Evolutionary conservation across 257 asterid species (phyloP).

Genomic region (Petunia secreta): DNA sequence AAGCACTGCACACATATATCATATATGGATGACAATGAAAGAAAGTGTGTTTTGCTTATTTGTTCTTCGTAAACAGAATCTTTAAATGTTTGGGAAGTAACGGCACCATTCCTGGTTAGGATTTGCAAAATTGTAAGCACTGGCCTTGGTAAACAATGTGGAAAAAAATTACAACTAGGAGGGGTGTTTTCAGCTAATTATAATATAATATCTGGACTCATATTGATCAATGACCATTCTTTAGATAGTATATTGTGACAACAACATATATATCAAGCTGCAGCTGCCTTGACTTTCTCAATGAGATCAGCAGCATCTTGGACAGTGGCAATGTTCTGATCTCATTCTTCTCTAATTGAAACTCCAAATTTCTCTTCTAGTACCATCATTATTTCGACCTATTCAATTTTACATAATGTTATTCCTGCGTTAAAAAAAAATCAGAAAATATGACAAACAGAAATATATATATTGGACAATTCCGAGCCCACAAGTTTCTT

Average conservation of each 20-base stretch:
- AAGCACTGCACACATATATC: background rate
- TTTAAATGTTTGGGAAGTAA: background rate
- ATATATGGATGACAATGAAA: background rate
- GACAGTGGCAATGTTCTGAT: slow-evolving; percentile 53
- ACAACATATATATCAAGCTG: slow-evolving; percentile 23
- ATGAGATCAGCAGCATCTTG: slow-evolving; percentile 62
- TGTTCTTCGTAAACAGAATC: background rate
- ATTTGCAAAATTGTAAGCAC: background rate
- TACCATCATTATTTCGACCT: slow-evolving; percentile 59
- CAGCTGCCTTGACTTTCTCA: slow-evolving; percentile 50
- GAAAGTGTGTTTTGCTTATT: background rate
- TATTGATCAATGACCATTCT: too few relatives aligned
- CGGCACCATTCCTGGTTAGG: too few relatives aligned
- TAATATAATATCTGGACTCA: too few relatives aligned
- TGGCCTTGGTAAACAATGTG: background rate
- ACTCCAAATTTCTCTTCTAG: slow-evolving; percentile 56
- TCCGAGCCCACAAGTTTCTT: too few relatives aligned
- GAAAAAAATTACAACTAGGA: too few relatives aligned
- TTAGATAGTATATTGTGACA: too few relatives aligned
- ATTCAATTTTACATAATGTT: background rate
- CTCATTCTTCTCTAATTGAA: slow-evolving; percentile 55
- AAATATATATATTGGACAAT: too few relatives aligned
- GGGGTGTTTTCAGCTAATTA: too few relatives aligned
- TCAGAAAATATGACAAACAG: background rate
- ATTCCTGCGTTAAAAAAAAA: too few relatives aligned